These are phyloP conservation scores for Pythium diclinum DNA, from an alignment of 352 stramenopile genomes.

Conservation along the genomic window DNA sequence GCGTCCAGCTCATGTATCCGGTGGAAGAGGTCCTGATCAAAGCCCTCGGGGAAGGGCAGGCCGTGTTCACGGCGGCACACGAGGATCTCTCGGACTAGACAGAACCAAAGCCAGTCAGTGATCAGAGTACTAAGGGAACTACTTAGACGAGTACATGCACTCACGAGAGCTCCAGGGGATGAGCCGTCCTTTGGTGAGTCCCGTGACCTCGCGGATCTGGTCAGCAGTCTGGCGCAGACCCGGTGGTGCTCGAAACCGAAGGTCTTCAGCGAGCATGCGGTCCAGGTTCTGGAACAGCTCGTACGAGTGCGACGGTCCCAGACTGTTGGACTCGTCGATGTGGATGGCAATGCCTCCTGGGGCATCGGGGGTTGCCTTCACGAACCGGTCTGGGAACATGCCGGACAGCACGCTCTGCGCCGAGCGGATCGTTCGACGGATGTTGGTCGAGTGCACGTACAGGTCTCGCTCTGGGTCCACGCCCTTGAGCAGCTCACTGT, in stretches of 20 bases:
- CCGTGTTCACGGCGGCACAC: constrained; percentile 62
- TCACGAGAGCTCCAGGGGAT: constrained; percentile 70
- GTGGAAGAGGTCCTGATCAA: constrained; percentile 55
- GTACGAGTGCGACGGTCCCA: constrained; percentile 64
- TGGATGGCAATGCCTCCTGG: constrained; percentile 39
- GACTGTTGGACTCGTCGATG: constrained; percentile 43
- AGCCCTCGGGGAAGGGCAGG: constrained; percentile 47
- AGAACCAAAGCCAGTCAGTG: constrained; percentile 1
- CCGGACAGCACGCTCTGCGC: constrained; percentile 65
- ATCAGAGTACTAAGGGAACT: too few species aligned
- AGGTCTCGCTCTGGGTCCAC: constrained; percentile 40
- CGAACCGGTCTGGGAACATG: constrained; percentile 59
- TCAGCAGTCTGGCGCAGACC: constrained; percentile 37
- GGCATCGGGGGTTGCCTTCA: not conserved
- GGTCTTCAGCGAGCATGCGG: constrained; percentile 45
- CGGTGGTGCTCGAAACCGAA: constrained; percentile 43
- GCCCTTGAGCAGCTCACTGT: constrained; percentile 36
- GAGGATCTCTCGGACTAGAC: constrained; percentile 70
- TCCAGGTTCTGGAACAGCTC: constrained; percentile 56
- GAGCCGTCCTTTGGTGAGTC: constrained; percentile 30
- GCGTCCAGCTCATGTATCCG: constrained; percentile 64
- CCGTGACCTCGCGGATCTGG: constrained; percentile 46
- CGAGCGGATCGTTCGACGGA: constrained; percentile 67
- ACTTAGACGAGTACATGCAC: not conserved
- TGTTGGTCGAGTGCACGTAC: constrained; percentile 78